phyloP scores from a whole-genome alignment of 768 basidiomycete species.

The Leccinum obscurum region DNA sequence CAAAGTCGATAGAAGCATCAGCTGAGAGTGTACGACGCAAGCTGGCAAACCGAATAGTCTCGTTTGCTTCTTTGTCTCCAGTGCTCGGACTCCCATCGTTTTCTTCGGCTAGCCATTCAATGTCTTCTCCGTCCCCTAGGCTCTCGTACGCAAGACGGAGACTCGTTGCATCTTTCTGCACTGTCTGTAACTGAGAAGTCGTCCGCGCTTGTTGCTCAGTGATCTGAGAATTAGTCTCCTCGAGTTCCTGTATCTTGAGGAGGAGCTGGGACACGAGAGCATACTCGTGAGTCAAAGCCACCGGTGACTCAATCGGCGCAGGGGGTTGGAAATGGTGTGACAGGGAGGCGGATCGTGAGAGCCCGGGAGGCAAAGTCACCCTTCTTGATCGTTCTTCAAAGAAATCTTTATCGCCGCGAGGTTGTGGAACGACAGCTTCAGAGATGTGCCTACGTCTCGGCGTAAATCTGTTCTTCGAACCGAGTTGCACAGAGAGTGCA shows the following conservation, averaged over 20 bases:
- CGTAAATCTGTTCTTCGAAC: conserved; percentile 20
- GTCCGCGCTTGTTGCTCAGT: conserved; percentile 65
- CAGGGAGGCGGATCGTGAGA: conserved; percentile 29
- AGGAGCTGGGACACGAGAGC: conserved; percentile 70
- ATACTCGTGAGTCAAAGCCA: conserved; percentile 38
- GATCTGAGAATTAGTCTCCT: conserved; percentile 69
- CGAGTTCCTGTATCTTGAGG: conserved; percentile 73
- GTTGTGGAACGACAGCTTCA: conserved; percentile 22
- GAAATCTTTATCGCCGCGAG: conserved; percentile 7
- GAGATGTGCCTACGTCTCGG: conserved; percentile 32
- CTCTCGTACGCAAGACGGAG: conserved; percentile 72
- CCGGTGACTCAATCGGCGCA: conserved; percentile 12
- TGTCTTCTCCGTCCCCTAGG: conserved; percentile 53
- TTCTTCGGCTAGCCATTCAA: conserved; percentile 43
- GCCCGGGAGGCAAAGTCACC: conserved; percentile 19
- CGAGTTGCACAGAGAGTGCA: conserved; percentile 32
- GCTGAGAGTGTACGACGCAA: conserved; percentile 27
- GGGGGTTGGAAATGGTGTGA: conserved; percentile 20
- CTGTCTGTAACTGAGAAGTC: conserved; percentile 57
- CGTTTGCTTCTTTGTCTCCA: conserved; percentile 31
- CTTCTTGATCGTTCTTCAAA: conserved; percentile 20
- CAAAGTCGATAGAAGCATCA: conserved; percentile 25
- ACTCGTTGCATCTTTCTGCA: conserved; percentile 69
- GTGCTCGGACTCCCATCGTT: conserved; percentile 33
- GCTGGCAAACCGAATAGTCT: conserved; percentile 33